phyloP scores from a whole-genome alignment of 352 stramenopile genomes.

The Peronosclerospora sorghi region DNA sequence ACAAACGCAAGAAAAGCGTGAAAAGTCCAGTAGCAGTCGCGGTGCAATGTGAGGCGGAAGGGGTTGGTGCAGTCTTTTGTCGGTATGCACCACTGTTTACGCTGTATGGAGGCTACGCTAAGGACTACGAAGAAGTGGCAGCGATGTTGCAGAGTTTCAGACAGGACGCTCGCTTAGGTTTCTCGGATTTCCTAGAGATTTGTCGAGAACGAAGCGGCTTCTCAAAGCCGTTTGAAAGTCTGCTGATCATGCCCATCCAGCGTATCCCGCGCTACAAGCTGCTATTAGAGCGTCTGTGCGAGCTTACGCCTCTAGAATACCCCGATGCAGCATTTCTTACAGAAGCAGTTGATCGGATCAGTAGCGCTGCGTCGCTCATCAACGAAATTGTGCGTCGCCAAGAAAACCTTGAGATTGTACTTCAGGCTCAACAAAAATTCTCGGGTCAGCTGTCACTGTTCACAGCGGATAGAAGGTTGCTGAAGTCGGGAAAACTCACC shows the following conservation, averaged over 20 bases:
- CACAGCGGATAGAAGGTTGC: slow-evolving; percentile 42
- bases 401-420: slow-evolving; percentile 69
- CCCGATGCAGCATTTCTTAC: slow-evolving; percentile 50
- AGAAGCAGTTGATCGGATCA: slow-evolving; percentile 47
- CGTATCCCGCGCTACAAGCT: slow-evolving; percentile 88
- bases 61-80: slow-evolving; percentile 69
- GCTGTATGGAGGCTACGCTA: slow-evolving; percentile 71
- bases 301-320: slow-evolving; percentile 53
- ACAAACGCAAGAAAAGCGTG: slow-evolving; percentile 16
- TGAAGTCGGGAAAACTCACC: slow-evolving; percentile 58
- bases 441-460: slow-evolving; percentile 67
- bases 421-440: slow-evolving; percentile 75
- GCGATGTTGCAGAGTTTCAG: slow-evolving; percentile 47
- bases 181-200: slow-evolving; percentile 42
- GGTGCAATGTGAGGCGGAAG: slow-evolving; percentile 23
- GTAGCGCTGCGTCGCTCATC: slow-evolving; percentile 54
- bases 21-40: slow-evolving; percentile 21
- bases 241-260: slow-evolving; percentile 89
- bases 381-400: slow-evolving; percentile 79
- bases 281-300: slow-evolving; percentile 63
- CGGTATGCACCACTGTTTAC: slow-evolving; percentile 77
- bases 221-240: slow-evolving; percentile 63
- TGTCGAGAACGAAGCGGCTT: slow-evolving; percentile 44
- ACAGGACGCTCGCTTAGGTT: slow-evolving; percentile 33
- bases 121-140: slow-evolving; percentile 73